phyloP scores from a whole-genome alignment of 225 moss, liverwort and hornwort genomes.

The Bryoerythrophyllum caledonicum region DNA sequence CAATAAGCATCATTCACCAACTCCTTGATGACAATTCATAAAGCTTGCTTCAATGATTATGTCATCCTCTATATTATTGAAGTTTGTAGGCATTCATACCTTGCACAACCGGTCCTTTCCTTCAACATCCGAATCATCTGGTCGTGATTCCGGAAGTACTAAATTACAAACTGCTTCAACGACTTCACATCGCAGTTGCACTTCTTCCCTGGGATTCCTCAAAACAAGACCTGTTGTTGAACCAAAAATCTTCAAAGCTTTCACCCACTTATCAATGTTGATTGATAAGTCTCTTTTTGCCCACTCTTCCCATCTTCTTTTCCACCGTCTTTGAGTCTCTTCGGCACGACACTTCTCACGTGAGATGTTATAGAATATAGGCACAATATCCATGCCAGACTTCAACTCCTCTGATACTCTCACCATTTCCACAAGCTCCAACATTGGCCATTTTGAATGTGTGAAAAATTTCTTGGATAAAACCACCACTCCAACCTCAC shows the following conservation, averaged over 20 bases:
- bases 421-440: background rate
- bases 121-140: background rate
- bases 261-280: background rate
- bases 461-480: background rate
- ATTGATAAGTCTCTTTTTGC: background rate
- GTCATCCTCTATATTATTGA: background rate
- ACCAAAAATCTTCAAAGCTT: background rate
- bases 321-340: background rate
- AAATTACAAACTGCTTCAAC: background rate
- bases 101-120: background rate
- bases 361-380: background rate
- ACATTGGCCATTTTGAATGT: slow-evolving; percentile 1
- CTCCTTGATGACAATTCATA: background rate
- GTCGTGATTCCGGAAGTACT: background rate
- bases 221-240: background rate
- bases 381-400: background rate
- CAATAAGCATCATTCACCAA: background rate
- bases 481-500: background rate
- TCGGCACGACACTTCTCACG: background rate
- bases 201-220: background rate
- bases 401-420: background rate
- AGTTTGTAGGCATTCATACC: background rate
- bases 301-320: background rate
- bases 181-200: background rate
- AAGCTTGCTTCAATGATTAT: background rate